These are phyloP conservation scores for Elasticomyces elasticus DNA, from an alignment of 495 filamentous ascomycete species.

Conservation along the genomic window DNA sequence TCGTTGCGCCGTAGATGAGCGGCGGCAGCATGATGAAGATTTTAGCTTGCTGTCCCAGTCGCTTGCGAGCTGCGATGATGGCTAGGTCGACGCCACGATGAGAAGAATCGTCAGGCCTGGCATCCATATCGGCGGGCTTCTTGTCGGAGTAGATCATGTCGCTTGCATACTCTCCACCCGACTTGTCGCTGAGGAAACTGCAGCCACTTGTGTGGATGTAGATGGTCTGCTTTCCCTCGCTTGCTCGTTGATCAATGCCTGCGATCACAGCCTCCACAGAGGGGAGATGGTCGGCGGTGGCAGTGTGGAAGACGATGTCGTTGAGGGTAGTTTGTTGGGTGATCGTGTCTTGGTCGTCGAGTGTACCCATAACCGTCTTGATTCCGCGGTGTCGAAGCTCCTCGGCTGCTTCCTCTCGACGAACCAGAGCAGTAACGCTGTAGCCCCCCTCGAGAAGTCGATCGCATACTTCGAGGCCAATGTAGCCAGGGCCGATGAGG, in stretches of 20 bases:
- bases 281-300: constrained; percentile 8
- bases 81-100: constrained; percentile 36
- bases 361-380: constrained; percentile 24
- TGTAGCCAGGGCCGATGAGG: constrained; percentile 35
- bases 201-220: constrained; percentile 16
- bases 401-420: constrained; percentile 24
- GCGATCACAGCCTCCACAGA: constrained; percentile 6
- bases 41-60: constrained; percentile 31
- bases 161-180: constrained; percentile 1
- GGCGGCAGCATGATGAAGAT: constrained; percentile 34
- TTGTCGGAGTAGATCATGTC: constrained; percentile 26
- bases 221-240: neutral
- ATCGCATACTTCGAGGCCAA: constrained; percentile 34
- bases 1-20: constrained; percentile 27
- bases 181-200: constrained; percentile 6
- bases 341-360: constrained; percentile 28
- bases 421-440: constrained; percentile 28
- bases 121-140: constrained; percentile 26
- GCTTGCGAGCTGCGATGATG: constrained; percentile 28
- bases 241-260: constrained; percentile 1
- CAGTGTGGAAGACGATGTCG: constrained; percentile 30
- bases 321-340: constrained; percentile 21
- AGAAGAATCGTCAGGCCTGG: constrained; percentile 30
- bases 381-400: constrained; percentile 20
- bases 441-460: constrained; percentile 30